These are phyloP conservation scores for Polyplosphaeria fusca DNA, from an alignment of 495 filamentous ascomycete species.

Conservation along the genomic window DNA sequence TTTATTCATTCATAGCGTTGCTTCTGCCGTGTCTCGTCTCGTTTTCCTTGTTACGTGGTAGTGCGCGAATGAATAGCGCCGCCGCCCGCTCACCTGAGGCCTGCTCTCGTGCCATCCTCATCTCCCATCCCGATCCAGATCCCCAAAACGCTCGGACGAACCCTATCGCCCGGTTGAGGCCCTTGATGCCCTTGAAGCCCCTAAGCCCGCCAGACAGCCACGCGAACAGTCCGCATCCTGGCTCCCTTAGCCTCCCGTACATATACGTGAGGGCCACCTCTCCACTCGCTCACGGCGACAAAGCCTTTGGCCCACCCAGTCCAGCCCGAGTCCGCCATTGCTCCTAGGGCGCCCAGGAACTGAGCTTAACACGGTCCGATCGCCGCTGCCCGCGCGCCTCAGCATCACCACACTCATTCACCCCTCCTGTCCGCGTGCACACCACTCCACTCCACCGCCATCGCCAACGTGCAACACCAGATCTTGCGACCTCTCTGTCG, in stretches of 20 bases:
- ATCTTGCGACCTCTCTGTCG: constrained; percentile 25
- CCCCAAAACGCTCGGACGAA: constrained; percentile 35
- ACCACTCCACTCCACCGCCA: constrained; percentile 15
- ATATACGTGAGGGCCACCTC: constrained; percentile 37
- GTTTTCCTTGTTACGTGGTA: constrained; percentile 31
- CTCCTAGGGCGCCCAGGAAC: constrained; percentile 33
- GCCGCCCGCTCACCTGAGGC: constrained; percentile 18
- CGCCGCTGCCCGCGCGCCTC: constrained; percentile 33
- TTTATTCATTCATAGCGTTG: constrained; percentile 27
- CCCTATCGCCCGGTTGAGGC: constrained; percentile 35
- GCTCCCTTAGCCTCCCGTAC: constrained; percentile 34
- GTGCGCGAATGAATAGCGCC: constrained; percentile 29
- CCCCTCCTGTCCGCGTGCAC: neutral
- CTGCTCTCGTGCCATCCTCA: constrained; percentile 26
- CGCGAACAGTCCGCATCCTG: constrained; percentile 31
- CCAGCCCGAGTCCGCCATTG: constrained; percentile 29
- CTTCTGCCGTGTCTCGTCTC: constrained; percentile 37
- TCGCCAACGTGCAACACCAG: constrained; percentile 29
- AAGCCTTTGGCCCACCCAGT: constrained; percentile 31
- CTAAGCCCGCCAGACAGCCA: constrained; percentile 32
- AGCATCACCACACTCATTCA: constrained; percentile 20
- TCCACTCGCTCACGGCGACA: constrained; percentile 34
- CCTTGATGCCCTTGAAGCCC: constrained; percentile 21
- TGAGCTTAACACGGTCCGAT: constrained; percentile 37
- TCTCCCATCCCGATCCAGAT: constrained; percentile 33